Evolutionary conservation across 2,329 filamentous ascomycete genomes (phyloP), one percentile per base, ranked within the genome.

Genomic region (Neofusicoccum ribis): DNA sequence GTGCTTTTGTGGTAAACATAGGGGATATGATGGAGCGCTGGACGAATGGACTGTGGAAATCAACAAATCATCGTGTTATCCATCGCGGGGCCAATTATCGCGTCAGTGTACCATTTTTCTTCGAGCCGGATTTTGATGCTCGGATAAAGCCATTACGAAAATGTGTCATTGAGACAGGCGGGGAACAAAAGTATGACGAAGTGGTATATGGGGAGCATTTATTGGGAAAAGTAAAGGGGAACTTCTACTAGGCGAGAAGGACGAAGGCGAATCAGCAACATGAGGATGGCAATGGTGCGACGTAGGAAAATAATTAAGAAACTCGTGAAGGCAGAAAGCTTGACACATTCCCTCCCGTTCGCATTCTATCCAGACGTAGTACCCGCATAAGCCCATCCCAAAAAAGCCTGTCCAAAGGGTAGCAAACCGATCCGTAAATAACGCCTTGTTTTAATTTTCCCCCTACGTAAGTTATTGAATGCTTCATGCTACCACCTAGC

Each of bases 21-120:
- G 81, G 81, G 0, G 81, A 84, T 67, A 79, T 83, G 78, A 77
- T 83, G 67, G 77, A 82, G 72, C 70, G 78, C 49, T 81, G 79
- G 79, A 81, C 80, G 15, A 78, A 79, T 58, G 80, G 78, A 37
- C 31, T 75, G 50, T 82, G 79, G 73, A 76, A 77, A 66, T 76
- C 72, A 27, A 83, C 81, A 1, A 68, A 76, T 39, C 81, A 84
- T 71, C 71, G 81, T 4, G 81, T 83, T 9, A 73, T 83, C 3
- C 81, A 83, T 68, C 67, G 71, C 1, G 75, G 74, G 0, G 70
- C 71, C 8, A 72, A 69, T 6, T 80, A 77, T 52, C 72, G 81
- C 56, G 74, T 82, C 49, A 76, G 72, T 8, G 79, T 83, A 36
- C 82, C 82, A 5, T 84, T 83, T 65, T 83, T 84, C 72, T 83